Percentiles rank a stretch among this genome's conserved stretches.
phyloP scores from a whole-genome alignment of 805 yeast genomes.

The Ogataea degrootiae region DNA sequence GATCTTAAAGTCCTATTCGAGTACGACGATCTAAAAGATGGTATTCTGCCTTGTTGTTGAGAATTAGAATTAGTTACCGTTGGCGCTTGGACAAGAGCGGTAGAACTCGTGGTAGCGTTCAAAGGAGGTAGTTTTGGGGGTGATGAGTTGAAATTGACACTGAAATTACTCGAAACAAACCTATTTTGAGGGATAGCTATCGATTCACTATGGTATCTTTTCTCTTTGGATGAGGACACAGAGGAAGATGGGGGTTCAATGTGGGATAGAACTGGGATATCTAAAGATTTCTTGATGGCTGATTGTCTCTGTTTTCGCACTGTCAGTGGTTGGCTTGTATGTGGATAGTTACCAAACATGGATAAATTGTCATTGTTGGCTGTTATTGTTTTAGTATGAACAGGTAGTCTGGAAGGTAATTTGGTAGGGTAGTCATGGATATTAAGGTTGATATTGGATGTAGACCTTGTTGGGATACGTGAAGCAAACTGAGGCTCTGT shows the following conservation, averaged over 20 bases:
- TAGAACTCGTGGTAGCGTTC: slow-evolving; percentile 4
- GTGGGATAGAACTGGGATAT: background rate
- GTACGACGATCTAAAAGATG: slow-evolving; percentile 1
- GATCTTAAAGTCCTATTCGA: background rate
- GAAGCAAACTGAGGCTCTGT: slow-evolving; percentile 18
- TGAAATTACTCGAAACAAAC: background rate
- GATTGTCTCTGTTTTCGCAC: background rate
- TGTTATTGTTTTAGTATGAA: slow-evolving; percentile 1
- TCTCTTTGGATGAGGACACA: slow-evolving; percentile 2
- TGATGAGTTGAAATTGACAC: background rate
- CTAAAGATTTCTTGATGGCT: background rate
- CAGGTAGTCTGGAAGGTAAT: slow-evolving; percentile 11
- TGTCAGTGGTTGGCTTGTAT: background rate
- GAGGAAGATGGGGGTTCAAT: background rate
- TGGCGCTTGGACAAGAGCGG: background rate
- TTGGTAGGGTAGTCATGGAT: slow-evolving; percentile 5
- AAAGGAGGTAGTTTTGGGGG: slow-evolving; percentile 3
- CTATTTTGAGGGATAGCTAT: background rate
- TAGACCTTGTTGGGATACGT: slow-evolving; percentile 22
- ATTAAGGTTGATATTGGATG: slow-evolving; percentile 12
- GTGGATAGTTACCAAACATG: no score
- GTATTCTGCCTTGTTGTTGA: slow-evolving; percentile 1
- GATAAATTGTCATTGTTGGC: no score
- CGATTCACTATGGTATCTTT: background rate
- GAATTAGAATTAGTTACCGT: background rate